Evolutionary conservation across 345 rosid species (phyloP).

Genomic region (Raphanus raphanistrum): DNA sequence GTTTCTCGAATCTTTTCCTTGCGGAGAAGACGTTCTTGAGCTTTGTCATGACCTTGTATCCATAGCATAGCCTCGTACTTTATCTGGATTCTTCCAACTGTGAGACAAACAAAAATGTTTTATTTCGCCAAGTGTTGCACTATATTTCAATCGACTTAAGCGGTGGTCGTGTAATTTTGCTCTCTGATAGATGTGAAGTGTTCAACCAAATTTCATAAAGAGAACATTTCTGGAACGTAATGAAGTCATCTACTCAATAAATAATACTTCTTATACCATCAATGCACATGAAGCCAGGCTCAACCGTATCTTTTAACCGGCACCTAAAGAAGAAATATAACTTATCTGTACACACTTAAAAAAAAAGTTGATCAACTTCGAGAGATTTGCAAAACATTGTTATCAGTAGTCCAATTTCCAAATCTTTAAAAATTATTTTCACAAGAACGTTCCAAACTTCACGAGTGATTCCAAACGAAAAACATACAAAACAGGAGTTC

Average conservation of each 20-base stretch:
- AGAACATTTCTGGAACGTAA: neutral
- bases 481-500: neutral
- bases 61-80: too few relatives aligned
- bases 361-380: constrained; percentile 4
- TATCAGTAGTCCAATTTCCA: constrained; percentile 10
- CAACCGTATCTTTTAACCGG: neutral
- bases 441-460: constrained; percentile 15
- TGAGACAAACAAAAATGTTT: too few relatives aligned
- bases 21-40: too few relatives aligned
- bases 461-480: constrained; percentile 10
- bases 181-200: too few relatives aligned
- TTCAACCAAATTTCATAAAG: neutral
- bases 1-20: too few relatives aligned
- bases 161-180: too few relatives aligned
- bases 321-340: neutral
- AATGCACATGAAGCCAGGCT: neutral
- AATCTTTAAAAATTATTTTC: constrained; percentile 22
- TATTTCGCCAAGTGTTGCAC: too few relatives aligned
- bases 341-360: neutral
- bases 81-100: too few relatives aligned
- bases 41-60: too few relatives aligned
- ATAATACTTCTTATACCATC: neutral
- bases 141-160: too few relatives aligned
- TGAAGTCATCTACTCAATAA: neutral
- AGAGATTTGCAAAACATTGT: constrained; percentile 10